Evolutionary conservation across 768 basidiomycete genomes (phyloP).

Genomic region (Sistotremastrum suecicum): DNA sequence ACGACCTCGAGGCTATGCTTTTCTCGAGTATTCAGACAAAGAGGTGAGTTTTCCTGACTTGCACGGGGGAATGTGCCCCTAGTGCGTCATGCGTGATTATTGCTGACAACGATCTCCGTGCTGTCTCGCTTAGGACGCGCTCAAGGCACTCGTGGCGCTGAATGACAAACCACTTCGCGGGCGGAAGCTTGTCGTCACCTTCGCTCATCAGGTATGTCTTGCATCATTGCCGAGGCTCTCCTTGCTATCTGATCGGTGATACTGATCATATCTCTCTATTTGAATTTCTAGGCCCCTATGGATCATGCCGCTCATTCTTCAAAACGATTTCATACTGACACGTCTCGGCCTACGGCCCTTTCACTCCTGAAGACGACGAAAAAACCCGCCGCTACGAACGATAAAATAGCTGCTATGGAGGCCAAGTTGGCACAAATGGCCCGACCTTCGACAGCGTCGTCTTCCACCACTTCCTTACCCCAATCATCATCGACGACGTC

Average conservation of each 20-base stretch:
- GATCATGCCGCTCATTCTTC: constrained; percentile 25
- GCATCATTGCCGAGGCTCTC: constrained; percentile 16
- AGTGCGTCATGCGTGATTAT: background rate
- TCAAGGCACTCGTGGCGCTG: constrained; percentile 54
- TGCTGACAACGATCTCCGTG: constrained; percentile 2
- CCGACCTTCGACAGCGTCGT: constrained; percentile 10
- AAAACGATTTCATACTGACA: constrained; percentile 23
- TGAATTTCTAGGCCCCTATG: constrained; percentile 15
- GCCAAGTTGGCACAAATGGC: constrained; percentile 84
- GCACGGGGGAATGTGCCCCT: background rate
- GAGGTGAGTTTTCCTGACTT: constrained; percentile 50
- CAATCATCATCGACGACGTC: too few relatives aligned
- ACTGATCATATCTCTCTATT: constrained; percentile 7
- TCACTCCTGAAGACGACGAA: constrained; percentile 72
- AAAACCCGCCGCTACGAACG: constrained; percentile 42
- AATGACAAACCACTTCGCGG: constrained; percentile 78
- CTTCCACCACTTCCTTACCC: background rate
- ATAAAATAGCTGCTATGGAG: constrained; percentile 92
- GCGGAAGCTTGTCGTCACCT: constrained; percentile 80
- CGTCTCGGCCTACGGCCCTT: constrained; percentile 66
- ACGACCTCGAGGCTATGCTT: constrained; percentile 91
- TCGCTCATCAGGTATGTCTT: constrained; percentile 60
- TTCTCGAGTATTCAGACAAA: constrained; percentile 69
- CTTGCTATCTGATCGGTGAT: constrained; percentile 24
- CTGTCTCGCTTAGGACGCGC: constrained; percentile 53